Base-by-base conservation (phyloP, 257 asterid genomes). In the Vinca minor region DNA sequence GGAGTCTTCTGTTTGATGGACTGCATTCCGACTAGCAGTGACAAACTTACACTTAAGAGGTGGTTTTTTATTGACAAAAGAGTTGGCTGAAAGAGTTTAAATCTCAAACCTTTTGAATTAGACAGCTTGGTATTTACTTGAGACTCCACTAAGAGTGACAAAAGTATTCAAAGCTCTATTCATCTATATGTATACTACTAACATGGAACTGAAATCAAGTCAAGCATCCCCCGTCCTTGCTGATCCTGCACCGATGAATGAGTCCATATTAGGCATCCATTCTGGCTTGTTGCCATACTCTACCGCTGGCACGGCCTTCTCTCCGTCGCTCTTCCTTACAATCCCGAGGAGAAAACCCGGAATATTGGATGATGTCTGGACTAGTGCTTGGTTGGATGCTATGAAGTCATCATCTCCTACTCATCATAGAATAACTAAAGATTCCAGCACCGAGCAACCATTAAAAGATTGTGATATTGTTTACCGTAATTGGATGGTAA, bases 371-470 rank as follows among this genome's bases (percentile, higher is more conserved):
- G 98, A 88, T 62, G 92, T 88, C 0, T 63, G 86, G 69, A 79
- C 87, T 13, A 73, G 83, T 72, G 67, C 74, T 66, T 75, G 94
- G 74, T 65, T 87, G 59, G 98, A 89, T 72, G 82, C 96, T 50
- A 92, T 92, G 98, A 89, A 72, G 74, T 81, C 96, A 8, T 92
- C 98, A 7, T 92, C 98, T 49, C 98, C 98, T 0, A 92, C 98
- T 67, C 91, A 92, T 62, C 80, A 73, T 69, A 87, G 61, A 57
- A 53, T 80, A 63, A 64, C 76, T 34, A 82, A 71, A 72, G 91
- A 82, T 36, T 52, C 75, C 34, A 74, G 63, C 73, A 54, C 71
- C 0, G 96, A 85, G 52, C 36, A 76, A 44, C 47, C 86, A 8
- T 59, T 76, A 57, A 77, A 49, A 67, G 95, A 89, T 49, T 66